Percentiles rank a stretch among this genome's conserved stretches.
phyloP scores from a whole-genome alignment of 768 basidiomycete species.

The Boletus reticuloceps region DNA sequence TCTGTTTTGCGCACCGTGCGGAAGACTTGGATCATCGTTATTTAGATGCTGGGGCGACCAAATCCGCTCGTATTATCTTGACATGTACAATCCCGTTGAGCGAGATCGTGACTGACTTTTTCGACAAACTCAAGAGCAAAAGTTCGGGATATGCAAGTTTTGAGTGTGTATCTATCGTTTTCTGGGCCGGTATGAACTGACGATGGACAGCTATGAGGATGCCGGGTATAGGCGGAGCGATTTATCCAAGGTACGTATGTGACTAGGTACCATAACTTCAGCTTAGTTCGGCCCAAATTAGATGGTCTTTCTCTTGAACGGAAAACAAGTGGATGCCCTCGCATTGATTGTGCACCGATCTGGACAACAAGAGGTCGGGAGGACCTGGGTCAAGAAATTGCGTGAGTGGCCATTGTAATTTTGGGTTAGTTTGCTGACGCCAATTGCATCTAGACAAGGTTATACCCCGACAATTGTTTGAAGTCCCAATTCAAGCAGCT shows the following conservation, averaged over 20 bases:
- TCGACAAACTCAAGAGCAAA: slow-evolving; percentile 90
- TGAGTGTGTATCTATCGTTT: slow-evolving; percentile 53
- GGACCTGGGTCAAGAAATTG: slow-evolving; percentile 88
- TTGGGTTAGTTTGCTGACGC: neutral
- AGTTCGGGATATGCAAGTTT: slow-evolving; percentile 92
- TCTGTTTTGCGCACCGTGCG: slow-evolving; percentile 84
- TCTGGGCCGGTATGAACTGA: neutral
- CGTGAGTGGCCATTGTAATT: slow-evolving; percentile 48
- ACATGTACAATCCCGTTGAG: slow-evolving; percentile 84
- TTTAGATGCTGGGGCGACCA: slow-evolving; percentile 53
- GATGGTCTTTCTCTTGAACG: slow-evolving; percentile 91
- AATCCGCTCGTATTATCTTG: slow-evolving; percentile 66
- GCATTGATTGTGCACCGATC: slow-evolving; percentile 89
- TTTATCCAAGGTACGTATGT: slow-evolving; percentile 66
- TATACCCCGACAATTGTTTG: slow-evolving; percentile 89
- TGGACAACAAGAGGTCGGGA: slow-evolving; percentile 68
- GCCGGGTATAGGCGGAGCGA: slow-evolving; percentile 83
- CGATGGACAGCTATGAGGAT: slow-evolving; percentile 77
- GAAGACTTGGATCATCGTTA: slow-evolving; percentile 82
- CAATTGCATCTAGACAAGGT: slow-evolving; percentile 63
- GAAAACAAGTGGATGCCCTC: slow-evolving; percentile 88
- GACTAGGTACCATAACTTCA: neutral
- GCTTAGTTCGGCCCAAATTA: slow-evolving; percentile 29
- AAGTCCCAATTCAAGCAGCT: slow-evolving; percentile 93
- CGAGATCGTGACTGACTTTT: slow-evolving; percentile 94